Evolutionary conservation across 176 grass and related monocot genomes (phyloP).

Genomic region (Ensete glaucum): DNA sequence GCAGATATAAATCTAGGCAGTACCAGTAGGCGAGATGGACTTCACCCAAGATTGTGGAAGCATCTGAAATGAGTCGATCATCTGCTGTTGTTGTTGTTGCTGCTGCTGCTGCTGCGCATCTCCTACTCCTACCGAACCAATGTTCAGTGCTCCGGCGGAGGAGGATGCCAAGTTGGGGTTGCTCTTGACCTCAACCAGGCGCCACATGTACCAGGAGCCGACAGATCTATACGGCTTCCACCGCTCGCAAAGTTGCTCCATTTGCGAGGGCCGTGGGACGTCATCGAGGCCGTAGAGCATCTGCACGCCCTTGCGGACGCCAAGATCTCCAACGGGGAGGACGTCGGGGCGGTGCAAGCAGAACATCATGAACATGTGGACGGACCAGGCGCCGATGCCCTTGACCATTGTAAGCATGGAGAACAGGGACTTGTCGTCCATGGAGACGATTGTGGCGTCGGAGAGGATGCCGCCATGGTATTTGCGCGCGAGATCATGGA

Average conservation of each 20-base stretch:
- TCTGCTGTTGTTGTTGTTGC: not conserved
- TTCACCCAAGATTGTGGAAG: slow-evolving; percentile 40
- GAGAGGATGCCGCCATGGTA: slow-evolving; percentile 75
- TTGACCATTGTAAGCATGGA: slow-evolving; percentile 98
- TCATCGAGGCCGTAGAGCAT: slow-evolving; percentile 64
- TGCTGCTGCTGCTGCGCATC: slow-evolving; percentile 19
- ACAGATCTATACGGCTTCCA: slow-evolving; percentile 90
- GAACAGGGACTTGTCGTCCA: slow-evolving; percentile 93
- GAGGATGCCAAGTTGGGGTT: slow-evolving; percentile 14
- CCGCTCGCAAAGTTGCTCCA: slow-evolving; percentile 77
- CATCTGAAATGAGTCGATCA: slow-evolving; percentile 55
- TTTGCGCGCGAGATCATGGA: slow-evolving; percentile 85
- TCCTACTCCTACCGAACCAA: slow-evolving; percentile 10
- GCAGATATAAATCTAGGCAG: not conserved
- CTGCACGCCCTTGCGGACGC: slow-evolving; percentile 91
- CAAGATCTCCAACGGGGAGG: slow-evolving; percentile 74
- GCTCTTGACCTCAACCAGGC: slow-evolving; percentile 60
- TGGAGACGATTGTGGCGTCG: slow-evolving; percentile 50
- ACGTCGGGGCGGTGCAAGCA: slow-evolving; percentile 84
- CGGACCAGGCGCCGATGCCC: slow-evolving; percentile 87
- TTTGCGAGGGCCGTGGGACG: slow-evolving; percentile 64
- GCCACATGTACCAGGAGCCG: slow-evolving; percentile 97
- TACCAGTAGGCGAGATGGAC: slow-evolving; percentile 7
- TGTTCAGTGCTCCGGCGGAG: not conserved
- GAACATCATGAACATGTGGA: slow-evolving; percentile 99